phyloP scores from a whole-genome alignment of 179 eudicot species.

The Spergularia azorica region DNA sequence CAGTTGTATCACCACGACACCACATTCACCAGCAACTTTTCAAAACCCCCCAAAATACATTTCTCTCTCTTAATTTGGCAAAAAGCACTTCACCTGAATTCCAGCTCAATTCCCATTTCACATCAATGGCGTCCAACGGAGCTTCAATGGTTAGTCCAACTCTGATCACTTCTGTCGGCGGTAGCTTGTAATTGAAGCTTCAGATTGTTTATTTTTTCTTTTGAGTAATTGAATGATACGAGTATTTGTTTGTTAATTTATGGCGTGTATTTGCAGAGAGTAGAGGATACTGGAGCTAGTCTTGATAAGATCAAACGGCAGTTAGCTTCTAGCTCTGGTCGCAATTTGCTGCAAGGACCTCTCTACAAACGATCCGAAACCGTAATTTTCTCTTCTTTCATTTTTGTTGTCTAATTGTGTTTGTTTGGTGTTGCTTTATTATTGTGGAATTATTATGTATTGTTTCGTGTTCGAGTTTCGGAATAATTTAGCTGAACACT shows the following conservation, averaged over 20 bases:
- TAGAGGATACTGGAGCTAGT: constrained; percentile 58
- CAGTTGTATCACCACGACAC: too few species aligned
- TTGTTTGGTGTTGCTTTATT: neutral
- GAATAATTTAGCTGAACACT: neutral
- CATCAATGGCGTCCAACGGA: constrained; percentile 58
- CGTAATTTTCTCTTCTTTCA: constrained; percentile 37
- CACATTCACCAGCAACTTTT: too few species aligned
- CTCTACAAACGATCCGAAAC: constrained; percentile 97
- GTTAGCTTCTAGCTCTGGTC: constrained; percentile 80
- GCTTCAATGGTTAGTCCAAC: constrained; percentile 39
- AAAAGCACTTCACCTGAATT: too few species aligned
- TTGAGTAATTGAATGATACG: too few species aligned
- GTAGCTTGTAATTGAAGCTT: too few species aligned
- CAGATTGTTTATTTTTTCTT: too few species aligned
- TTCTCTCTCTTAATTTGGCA: too few species aligned
- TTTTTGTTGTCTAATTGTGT: neutral
- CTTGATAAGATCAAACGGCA: constrained; percentile 92
- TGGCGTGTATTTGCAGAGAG: constrained; percentile 41
- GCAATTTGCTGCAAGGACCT: constrained; percentile 85
- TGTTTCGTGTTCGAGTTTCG: neutral
- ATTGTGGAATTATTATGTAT: neutral
- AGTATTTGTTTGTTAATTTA: too few species aligned
- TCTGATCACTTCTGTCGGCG: neutral
- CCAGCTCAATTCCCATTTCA: neutral
- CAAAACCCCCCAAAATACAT: too few species aligned